Evolutionary conservation across 75 land plant genomes (phyloP), one percentile per base, ranked within the genome.

Genomic region (Picea sitchensis): DNA sequence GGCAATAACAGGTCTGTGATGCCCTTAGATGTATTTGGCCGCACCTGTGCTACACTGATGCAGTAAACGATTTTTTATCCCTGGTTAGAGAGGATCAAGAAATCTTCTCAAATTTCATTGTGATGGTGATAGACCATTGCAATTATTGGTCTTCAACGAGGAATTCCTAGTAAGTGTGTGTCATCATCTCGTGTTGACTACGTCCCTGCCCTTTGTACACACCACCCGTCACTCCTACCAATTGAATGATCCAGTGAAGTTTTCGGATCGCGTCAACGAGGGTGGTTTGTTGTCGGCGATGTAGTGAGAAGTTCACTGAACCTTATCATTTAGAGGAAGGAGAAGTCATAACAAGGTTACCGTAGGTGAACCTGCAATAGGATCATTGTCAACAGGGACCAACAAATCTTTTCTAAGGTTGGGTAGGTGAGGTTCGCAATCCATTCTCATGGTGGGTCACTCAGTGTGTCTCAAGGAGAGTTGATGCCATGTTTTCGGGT

Each of bases 1-100:
- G 92, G 92, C 88, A 87, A 90, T 90, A 90, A 85, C 88, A 90
- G 86, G 87, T 85, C 86, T 85, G 88, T 88, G 92, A 90, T 90
- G 92, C 92, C 92, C 90, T 90, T 90, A 90, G 92, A 88, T 88
- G 90, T 90, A 86, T 82, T 82, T 84, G 91, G 88, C 88, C 86
- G 81, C 85, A 87, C 80, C 81, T 83, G 73, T 73, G 83, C 88
- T 87, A 86, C 87, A 82, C 84, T 82, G 82, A 82, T 86, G 84
- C 71, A 86, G 63, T 80, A 84, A 82, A 80, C 77, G 82, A 86
- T 82, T 82, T 81, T 81, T 65, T 68, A n/a, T 44, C 56, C 83
- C 72, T 81, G 60, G 83, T 34, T 80, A 9, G 83, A 81, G n/a
- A 81, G 83, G 75, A 13, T 59, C 7, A 57, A 79, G 79, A 77